Percentiles rank a stretch among this genome's conserved stretches.
Evolutionary conservation across 2,329 filamentous ascomycete species (phyloP).

Genomic region (Cadophora sp.): DNA sequence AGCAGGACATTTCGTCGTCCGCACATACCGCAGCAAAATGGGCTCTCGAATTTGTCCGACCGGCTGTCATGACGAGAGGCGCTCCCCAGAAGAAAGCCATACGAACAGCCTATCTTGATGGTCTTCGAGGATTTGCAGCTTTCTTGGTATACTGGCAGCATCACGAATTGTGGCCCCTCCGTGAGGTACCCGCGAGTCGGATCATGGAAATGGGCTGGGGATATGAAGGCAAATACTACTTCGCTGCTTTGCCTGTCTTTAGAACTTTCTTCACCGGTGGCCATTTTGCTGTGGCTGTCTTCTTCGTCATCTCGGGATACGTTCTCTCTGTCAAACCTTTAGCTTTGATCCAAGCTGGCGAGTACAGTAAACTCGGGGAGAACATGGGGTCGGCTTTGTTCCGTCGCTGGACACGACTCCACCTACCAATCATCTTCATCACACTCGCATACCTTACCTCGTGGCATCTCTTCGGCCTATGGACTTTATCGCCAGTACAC

Average conservation of each 20-base stretch:
- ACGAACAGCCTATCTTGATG: constrained; percentile 54
- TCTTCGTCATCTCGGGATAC: constrained; percentile 58
- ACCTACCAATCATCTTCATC: constrained; percentile 51
- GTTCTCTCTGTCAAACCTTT: constrained; percentile 53
- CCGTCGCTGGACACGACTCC: constrained; percentile 53
- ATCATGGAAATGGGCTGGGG: constrained; percentile 40
- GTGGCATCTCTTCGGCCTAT: constrained; percentile 40
- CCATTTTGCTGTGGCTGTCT: constrained; percentile 61
- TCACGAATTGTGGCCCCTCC: constrained; percentile 47
- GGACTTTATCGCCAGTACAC: constrained; percentile 28
- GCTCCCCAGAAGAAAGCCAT: constrained; percentile 21
- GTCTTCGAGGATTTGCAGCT: constrained; percentile 56
- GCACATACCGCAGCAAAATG: constrained; percentile 17
- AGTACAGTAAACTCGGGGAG: constrained; percentile 46
- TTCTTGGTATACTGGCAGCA: constrained; percentile 55
- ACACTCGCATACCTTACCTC: constrained; percentile 47
- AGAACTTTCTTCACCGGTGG: constrained; percentile 66
- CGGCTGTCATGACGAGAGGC: constrained; percentile 20
- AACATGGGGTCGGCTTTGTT: constrained; percentile 54
- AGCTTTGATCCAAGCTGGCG: constrained; percentile 47
- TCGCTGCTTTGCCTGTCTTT: constrained; percentile 60
- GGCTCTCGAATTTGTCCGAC: constrained; percentile 23
- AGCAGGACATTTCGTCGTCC: neutral
- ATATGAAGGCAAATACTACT: constrained; percentile 43
- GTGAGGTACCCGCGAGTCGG: constrained; percentile 16